Percentiles rank a stretch among this genome's conserved stretches.
Conservation (phyloP, 768 basidiomycete genomes). For the Boletus fagicola region DNA sequence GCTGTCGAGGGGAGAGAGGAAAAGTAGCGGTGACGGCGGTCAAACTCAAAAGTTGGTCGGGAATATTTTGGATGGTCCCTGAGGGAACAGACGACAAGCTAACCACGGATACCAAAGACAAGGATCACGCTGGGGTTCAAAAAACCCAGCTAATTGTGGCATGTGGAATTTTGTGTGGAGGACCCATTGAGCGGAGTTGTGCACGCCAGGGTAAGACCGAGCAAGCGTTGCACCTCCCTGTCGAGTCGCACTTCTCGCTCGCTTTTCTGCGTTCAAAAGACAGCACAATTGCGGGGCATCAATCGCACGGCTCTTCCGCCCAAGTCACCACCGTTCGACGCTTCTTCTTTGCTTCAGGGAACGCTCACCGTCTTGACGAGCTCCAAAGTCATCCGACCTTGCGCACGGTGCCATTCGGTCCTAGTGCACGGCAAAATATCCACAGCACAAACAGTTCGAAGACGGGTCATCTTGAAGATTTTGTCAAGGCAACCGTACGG, state of each 20-base stretch:
- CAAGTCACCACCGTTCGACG: not conserved
- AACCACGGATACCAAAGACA: not conserved
- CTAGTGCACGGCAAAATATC: constrained; percentile 3
- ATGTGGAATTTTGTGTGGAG: constrained; percentile 12
- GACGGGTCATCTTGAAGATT: constrained; percentile 5
- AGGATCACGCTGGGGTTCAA: constrained; percentile 4
- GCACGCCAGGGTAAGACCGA: constrained; percentile 7
- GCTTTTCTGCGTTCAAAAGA: not conserved
- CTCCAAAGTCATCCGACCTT: not conserved
- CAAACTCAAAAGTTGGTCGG: not conserved
- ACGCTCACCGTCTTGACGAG: constrained; percentile 14
- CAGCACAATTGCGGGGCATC: not conserved
- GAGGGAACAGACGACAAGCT: not conserved
- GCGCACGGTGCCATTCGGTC: not conserved
- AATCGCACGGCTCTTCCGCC: constrained; percentile 13
- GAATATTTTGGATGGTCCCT: not conserved
- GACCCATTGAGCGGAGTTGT: constrained; percentile 21
- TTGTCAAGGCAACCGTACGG: constrained; percentile 22
- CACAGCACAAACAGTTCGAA: constrained; percentile 1
- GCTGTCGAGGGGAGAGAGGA: not conserved
- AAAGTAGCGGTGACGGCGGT: too few relatives aligned
- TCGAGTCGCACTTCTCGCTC: not conserved
- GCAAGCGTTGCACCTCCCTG: not conserved
- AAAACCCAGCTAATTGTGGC: constrained; percentile 5
- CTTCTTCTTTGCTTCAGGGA: not conserved